Evolutionary conservation across 176 grass and related monocot genomes (phyloP).

Genomic region (Phoenix dactylifera): DNA sequence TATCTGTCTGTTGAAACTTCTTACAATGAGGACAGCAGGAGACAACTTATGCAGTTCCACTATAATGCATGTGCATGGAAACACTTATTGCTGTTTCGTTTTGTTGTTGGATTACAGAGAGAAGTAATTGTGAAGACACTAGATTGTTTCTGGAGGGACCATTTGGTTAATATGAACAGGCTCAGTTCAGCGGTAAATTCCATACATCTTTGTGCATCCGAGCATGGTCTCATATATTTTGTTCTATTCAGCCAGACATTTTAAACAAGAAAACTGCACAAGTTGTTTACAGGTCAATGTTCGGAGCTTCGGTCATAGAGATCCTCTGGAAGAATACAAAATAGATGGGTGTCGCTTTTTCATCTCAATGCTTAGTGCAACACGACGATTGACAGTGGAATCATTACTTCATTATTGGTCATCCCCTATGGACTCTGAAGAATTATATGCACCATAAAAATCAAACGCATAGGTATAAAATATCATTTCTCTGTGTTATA

Average conservation of each 20-base stretch:
- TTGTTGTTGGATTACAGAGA: slow-evolving; percentile 46
- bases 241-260: neutral
- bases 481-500: too few species aligned
- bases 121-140: slow-evolving; percentile 89
- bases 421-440: slow-evolving; percentile 55
- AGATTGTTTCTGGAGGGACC: slow-evolving; percentile 78
- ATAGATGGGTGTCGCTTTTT: slow-evolving; percentile 94
- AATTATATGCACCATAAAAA: slow-evolving; percentile 26
- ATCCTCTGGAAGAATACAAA: slow-evolving; percentile 94
- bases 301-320: slow-evolving; percentile 90
- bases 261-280: neutral
- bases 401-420: slow-evolving; percentile 80
- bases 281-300: slow-evolving; percentile 71
- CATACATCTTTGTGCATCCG: neutral
- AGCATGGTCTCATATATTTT: slow-evolving; percentile 6
- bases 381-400: slow-evolving; percentile 60
- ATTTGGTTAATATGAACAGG: slow-evolving; percentile 98
- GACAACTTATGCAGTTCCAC: too few species aligned
- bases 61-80: too few species aligned
- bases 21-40: too few species aligned
- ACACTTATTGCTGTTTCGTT: neutral
- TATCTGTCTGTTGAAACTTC: too few species aligned
- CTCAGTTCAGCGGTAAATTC: slow-evolving; percentile 81
- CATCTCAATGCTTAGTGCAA: slow-evolving; percentile 91
- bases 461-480: too few species aligned